Conservation (phyloP, 1,139 yeast genomes). For the Yamadazyma buinensis region DNA sequence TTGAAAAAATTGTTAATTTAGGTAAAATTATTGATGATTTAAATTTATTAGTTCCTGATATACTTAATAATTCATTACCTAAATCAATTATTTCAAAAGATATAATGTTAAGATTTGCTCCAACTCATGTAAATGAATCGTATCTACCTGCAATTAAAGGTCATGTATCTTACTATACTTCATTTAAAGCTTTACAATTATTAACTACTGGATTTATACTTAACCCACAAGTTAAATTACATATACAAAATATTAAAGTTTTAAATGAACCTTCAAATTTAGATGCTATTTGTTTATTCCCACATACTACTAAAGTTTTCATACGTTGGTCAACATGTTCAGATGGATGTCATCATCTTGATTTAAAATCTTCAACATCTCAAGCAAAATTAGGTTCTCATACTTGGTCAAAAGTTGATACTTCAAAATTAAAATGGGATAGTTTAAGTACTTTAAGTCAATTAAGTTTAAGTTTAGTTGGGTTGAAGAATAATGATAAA, state of each 20-base stretch:
- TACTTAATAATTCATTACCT: constrained; percentile 51
- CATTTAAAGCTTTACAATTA: constrained; percentile 52
- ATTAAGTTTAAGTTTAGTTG: constrained; percentile 17
- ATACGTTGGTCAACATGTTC: constrained; percentile 63
- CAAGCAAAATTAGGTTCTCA: constrained; percentile 38
- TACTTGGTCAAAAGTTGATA: constrained; percentile 35
- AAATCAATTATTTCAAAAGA: constrained; percentile 44
- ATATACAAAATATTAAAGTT: constrained; percentile 41
- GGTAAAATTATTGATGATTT: constrained; percentile 57
- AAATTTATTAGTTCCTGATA: constrained; percentile 50
- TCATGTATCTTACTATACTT: constrained; percentile 50
- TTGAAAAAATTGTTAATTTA: constrained; percentile 47
- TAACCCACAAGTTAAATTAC: constrained; percentile 46
- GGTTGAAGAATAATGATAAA: constrained; percentile 23
- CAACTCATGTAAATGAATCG: constrained; percentile 49
- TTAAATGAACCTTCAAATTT: constrained; percentile 15
- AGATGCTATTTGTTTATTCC: constrained; percentile 31
- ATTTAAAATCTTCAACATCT: constrained; percentile 25
- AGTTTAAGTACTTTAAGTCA: neutral
- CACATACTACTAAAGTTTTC: constrained; percentile 48
- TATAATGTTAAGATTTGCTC: constrained; percentile 59
- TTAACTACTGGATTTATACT: constrained; percentile 52
- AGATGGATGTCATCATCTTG: constrained; percentile 47
- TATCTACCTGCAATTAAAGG: constrained; percentile 64
- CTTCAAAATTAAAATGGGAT: constrained; percentile 13